Evolutionary conservation across 108 stramenopile species (phyloP), one percentile per base, ranked within the genome.

Genomic region (Phaeodactylum tricornutum): DNA sequence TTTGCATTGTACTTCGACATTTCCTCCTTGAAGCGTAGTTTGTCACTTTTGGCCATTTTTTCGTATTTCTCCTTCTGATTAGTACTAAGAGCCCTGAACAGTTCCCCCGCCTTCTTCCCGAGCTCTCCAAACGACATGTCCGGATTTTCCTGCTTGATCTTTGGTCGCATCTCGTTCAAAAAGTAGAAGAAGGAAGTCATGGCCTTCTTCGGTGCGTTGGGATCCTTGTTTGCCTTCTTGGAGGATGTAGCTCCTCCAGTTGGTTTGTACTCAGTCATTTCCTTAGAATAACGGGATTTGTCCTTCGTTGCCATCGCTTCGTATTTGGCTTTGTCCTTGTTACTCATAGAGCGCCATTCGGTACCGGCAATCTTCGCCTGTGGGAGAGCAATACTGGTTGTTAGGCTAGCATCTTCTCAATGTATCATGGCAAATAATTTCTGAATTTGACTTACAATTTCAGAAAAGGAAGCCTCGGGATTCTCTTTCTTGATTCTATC

Each of bases 91-190:
- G 44, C 61, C 33, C 75, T 82, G 64, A 72, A 92, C 20, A 46
- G 50, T n/a, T 42, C 43, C 15, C 53, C 53, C 2, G 53, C 12
- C 16, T 53, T 57, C 69, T 70, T 55, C 42, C 69, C 61, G 33
- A 74, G 20, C 28, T 71, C 72, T 5, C 64, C 67, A 60, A 81
- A 67, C 0, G 64, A 43, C 8, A 79, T 31, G 25, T 74, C 75
- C 1, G 90, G 83, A 55, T 83, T 62, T 24, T 87, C 78, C 32
- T 73, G 69, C 49, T 81, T 84, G 15, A 87, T 28, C 33, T 77
- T 63, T 14, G 64, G 47, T 25, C 90, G 69, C 27, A 60, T 57
- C 37, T 70, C 65, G 43, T 69, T 72, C 3, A 62, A 46, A 52
- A 71, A 92, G 45, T 74, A 55, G 61, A 85, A 66, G 72, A 69